These are phyloP conservation scores for Brasenia schreberi DNA, from an alignment of 164 flowering plant species.

Conservation along the genomic window DNA sequence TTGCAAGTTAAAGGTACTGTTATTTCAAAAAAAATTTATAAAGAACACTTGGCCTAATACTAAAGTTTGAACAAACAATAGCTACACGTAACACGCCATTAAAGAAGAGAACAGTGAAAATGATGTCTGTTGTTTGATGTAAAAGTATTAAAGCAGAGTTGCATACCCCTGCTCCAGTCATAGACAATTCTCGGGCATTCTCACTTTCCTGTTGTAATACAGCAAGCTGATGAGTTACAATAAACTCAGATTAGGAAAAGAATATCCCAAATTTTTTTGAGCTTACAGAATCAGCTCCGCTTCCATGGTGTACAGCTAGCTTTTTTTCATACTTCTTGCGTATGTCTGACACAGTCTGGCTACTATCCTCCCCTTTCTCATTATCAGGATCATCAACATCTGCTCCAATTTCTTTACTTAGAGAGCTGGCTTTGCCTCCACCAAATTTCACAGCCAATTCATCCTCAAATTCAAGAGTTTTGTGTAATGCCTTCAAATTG, in stretches of 20 bases:
- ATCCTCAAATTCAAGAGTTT: slow-evolving; percentile 93
- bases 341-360: slow-evolving; percentile 63
- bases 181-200: slow-evolving; percentile 51
- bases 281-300: slow-evolving; percentile 38
- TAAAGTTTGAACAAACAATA: not conserved
- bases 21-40: no score
- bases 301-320: slow-evolving; percentile 64
- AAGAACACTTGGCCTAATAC: not conserved
- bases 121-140: no score
- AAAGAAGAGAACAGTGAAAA: no score
- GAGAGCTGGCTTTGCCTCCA: slow-evolving; percentile 34
- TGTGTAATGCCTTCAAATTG: slow-evolving; percentile 59
- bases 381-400: slow-evolving; percentile 51
- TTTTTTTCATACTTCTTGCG: slow-evolving; percentile 90
- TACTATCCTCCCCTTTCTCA: slow-evolving; percentile 25
- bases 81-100: not conserved
- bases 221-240: not conserved
- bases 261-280: slow-evolving; percentile 1
- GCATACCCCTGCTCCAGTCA: slow-evolving; percentile 95
- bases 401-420: slow-evolving; percentile 31
- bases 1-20: not conserved
- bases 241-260: not conserved
- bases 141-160: not conserved
- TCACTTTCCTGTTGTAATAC: slow-evolving; percentile 44
- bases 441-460: slow-evolving; percentile 94